phyloP scores from a whole-genome alignment of 495 filamentous ascomycete species.

The Margaritispora aquatica region DNA sequence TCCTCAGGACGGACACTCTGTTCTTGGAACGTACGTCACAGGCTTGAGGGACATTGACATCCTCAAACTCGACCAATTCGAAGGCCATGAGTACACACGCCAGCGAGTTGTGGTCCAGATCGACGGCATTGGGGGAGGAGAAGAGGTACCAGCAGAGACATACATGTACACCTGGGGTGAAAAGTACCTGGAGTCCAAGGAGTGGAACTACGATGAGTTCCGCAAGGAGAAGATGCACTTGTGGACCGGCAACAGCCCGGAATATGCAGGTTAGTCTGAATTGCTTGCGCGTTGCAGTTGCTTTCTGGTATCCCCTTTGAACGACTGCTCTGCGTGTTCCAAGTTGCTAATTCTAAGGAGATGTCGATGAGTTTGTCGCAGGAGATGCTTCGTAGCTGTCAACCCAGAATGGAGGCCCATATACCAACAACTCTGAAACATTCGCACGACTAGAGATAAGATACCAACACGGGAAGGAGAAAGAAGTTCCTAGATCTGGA shows the following conservation, averaged over 20 bases:
- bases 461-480: neutral
- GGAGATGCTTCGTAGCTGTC: neutral
- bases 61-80: constrained; percentile 72
- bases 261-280: constrained; percentile 17
- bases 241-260: constrained; percentile 40
- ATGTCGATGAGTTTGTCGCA: neutral
- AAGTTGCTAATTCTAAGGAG: neutral
- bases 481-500: constrained; percentile 1
- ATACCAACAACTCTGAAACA: neutral
- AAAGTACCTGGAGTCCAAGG: constrained; percentile 51
- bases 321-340: neutral
- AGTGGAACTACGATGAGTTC: constrained; percentile 83
- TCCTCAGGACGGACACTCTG: constrained; percentile 43
- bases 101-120: constrained; percentile 52
- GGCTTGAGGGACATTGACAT: constrained; percentile 77
- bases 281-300: neutral
- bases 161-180: constrained; percentile 62
- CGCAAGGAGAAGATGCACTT: constrained; percentile 55
- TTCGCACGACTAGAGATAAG: no score
- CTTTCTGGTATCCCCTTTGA: neutral
- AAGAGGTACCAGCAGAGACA: constrained; percentile 56
- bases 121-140: constrained; percentile 30
- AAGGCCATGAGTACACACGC: constrained; percentile 69
- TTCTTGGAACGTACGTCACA: constrained; percentile 72
- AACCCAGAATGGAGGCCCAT: neutral